Base-by-base conservation (phyloP, 495 filamentous ascomycete genomes). In the Xylaria curta region DNA sequence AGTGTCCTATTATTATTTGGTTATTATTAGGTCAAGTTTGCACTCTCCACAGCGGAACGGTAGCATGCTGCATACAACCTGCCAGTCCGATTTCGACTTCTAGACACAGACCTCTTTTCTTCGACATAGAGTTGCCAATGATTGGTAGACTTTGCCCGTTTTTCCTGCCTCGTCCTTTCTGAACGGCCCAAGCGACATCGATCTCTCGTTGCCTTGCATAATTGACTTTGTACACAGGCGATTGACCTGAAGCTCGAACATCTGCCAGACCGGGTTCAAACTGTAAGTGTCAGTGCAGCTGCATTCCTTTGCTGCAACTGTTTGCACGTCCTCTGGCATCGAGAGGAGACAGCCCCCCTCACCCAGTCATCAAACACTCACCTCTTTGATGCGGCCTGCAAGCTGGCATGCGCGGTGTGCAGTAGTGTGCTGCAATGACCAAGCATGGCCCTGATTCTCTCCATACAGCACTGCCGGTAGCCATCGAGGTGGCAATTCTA, bases 371-470 rank as follows among this genome's bases (percentile, higher is more conserved):
- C 21, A 28, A 28, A 7, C 31, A 8, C 42, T 51, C 44, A 38
- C 36, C 13, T n/a, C 28, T 21, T 68, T 12, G 19, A 59, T 59
- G 66, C 33, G 13, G 0, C 19, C 66, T 56, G 66, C 40, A 68
- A 53, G 31, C 44, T 53, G 66, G 65, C 17, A 59, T 69, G 54
- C 40, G 56, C 12, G 10, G 54, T 49, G 38, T 69, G 54, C 66
- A 60, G 66, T 60, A 60, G 66, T 47, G 40, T 42, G 54, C 54
- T 69, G 66, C 53, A 69, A 28, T 40, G 13, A 36, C 28, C 65
- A 54, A 44, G 65, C 65, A 51, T 58, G 4, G 51, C 31, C 65
- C 65, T 42, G 49, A 67, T 66, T 38, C 13, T 36, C 28, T 17
- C 60, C 38, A 33, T 28, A 63, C 60, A 40, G 60, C 60, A 63